phyloP scores from a whole-genome alignment of 2,329 filamentous ascomycete genomes.

The Arthrobotrys entomopaga region DNA sequence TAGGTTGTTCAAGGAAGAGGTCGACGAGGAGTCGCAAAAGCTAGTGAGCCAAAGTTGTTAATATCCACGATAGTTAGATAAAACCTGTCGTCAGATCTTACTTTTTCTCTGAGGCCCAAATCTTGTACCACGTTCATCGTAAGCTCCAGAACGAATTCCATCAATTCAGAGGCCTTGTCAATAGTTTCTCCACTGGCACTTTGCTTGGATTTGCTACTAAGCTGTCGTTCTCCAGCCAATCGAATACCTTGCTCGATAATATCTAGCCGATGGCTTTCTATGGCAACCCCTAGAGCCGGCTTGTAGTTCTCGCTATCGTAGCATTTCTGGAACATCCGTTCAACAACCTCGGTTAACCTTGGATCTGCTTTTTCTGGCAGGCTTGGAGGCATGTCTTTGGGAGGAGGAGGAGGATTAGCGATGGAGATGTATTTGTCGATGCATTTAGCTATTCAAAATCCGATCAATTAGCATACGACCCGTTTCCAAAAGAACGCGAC shows the following conservation, averaged over 20 bases:
- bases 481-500: background rate
- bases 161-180: constrained; percentile 83
- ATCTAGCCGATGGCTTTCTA: constrained; percentile 91
- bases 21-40: constrained; percentile 93
- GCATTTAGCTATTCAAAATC: constrained; percentile 75
- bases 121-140: constrained; percentile 99
- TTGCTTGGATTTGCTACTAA: constrained; percentile 68
- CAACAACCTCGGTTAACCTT: constrained; percentile 79
- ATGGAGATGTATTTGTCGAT: constrained; percentile 96
- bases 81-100: constrained; percentile 59
- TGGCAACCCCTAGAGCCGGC: constrained; percentile 95
- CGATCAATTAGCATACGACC: constrained; percentile 34
- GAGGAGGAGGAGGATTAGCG: constrained; percentile 61
- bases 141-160: constrained; percentile 95
- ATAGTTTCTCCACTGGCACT: constrained; percentile 66
- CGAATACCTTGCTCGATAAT: constrained; percentile 87
- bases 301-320: constrained; percentile 86
- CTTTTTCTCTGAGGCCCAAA: constrained; percentile 79
- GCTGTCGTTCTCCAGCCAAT: constrained; percentile 78
- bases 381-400: constrained; percentile 46
- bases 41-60: constrained; percentile 64
- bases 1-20: constrained; percentile 90
- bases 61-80: too few relatives aligned
- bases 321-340: constrained; percentile 90
- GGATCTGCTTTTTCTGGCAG: constrained; percentile 57